Percentiles rank a stretch among this genome's conserved stretches.
phyloP scores from a whole-genome alignment of 2,329 filamentous ascomycete genomes.

The Trichophyton verrucosum region DNA sequence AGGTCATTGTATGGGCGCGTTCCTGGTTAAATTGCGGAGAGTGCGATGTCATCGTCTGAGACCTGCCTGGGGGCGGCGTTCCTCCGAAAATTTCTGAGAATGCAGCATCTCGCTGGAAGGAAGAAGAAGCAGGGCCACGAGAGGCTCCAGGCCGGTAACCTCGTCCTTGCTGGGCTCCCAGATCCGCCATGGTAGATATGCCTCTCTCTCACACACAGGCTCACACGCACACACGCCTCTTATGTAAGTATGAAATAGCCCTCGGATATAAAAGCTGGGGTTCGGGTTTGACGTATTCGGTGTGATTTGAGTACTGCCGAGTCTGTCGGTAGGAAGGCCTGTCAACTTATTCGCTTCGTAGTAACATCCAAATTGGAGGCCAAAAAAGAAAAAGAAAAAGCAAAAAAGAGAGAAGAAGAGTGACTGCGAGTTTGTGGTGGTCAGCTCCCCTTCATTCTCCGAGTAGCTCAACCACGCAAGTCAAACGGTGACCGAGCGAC shows the following conservation, averaged over 20 bases:
- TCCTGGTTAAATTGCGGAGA: conserved; percentile 50
- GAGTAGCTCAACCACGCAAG: neutral
- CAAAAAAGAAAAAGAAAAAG: neutral
- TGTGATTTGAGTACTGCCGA: neutral
- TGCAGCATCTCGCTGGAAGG: conserved; percentile 73
- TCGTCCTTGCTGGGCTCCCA: conserved; percentile 50
- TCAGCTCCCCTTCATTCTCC: neutral
- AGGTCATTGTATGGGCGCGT: conserved; percentile 69
- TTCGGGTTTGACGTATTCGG: neutral
- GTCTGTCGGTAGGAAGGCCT: neutral
- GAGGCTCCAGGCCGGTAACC: conserved; percentile 40
- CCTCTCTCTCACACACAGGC: neutral
- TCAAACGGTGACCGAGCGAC: neutral
- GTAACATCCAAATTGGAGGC: conserved; percentile 2
- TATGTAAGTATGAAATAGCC: neutral
- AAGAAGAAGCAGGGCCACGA: conserved; percentile 42
- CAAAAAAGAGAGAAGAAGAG: no score
- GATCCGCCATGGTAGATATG: conserved; percentile 45
- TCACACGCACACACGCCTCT: neutral
- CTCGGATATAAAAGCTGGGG: neutral
- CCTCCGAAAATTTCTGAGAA: conserved; percentile 94
- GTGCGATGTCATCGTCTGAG: conserved; percentile 87
- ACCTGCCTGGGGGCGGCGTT: conserved; percentile 72
- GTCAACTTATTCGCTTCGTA: neutral
- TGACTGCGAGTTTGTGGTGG: neutral